phyloP scores from a whole-genome alignment of 2,329 filamentous ascomycete species.

The Aspergillus sp. region DNA sequence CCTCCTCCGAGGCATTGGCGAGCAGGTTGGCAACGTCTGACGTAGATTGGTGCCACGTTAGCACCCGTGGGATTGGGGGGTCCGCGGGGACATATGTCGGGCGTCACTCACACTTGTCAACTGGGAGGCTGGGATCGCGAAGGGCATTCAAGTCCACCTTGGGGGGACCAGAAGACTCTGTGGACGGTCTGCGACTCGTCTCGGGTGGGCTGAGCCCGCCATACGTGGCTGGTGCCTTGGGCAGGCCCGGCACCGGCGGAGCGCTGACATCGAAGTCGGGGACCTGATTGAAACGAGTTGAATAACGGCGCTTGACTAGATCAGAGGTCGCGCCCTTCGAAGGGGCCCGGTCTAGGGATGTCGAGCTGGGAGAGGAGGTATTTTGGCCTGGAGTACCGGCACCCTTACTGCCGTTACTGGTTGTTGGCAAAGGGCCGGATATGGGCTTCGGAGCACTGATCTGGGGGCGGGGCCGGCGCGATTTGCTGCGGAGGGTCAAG shows the following conservation, averaged over 20 bases:
- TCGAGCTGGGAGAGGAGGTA: constrained; percentile 31
- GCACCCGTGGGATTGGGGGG: constrained; percentile 4
- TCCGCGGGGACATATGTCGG: neutral
- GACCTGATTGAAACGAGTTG: constrained; percentile 81
- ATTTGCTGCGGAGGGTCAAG: constrained; percentile 66
- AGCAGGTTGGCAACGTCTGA: constrained; percentile 62
- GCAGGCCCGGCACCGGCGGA: constrained; percentile 70
- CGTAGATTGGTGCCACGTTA: constrained; percentile 14
- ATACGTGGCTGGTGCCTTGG: constrained; percentile 62
- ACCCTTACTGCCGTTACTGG: constrained; percentile 29
- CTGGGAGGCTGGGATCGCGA: constrained; percentile 73
- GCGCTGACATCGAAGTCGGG: constrained; percentile 68
- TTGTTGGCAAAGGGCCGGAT: constrained; percentile 41
- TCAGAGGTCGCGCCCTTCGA: constrained; percentile 65
- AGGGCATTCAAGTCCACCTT: constrained; percentile 75
- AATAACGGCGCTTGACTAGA: constrained; percentile 91
- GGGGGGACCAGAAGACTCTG: constrained; percentile 61
- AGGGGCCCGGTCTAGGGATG: constrained; percentile 45
- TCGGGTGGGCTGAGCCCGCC: constrained; percentile 49
- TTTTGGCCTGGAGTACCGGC: constrained; percentile 37
- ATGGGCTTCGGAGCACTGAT: constrained; percentile 64
- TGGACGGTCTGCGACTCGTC: constrained; percentile 51
- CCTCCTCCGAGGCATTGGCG: constrained; percentile 81
- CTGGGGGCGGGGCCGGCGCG: constrained; percentile 53
- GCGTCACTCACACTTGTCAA: constrained; percentile 70